Base-by-base conservation (phyloP, 768 basidiomycete genomes). In the Nidularia pulvinata region DNA sequence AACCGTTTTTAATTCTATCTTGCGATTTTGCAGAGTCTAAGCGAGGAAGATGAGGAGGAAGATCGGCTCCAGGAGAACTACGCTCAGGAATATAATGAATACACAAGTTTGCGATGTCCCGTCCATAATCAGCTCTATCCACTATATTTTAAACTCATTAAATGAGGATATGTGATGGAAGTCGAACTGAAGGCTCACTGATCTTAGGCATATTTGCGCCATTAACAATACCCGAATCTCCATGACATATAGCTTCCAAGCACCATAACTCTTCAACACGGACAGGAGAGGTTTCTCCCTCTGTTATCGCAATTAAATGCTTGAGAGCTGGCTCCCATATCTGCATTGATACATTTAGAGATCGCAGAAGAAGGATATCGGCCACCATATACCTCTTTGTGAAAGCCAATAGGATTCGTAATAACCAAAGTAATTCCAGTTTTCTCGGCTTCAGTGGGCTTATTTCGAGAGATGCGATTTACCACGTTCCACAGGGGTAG, bases 191-290 rank as follows among this genome's bases (percentile, higher is more conserved):
- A 7, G 4, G 45, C 65, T 48, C 10, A 66, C 65, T 55, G 9
- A 63, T 37, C 56, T 58, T 65, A 7, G 63, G 63, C 7, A 65
- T 51, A 42, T 62, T 53, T 6, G 33, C n/a, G 1, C 55, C 57
- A 34, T 66, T 66, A 11, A 62, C 44, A 22, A 66, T 54, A 7
- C 58, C 63, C 4, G 60, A 58, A 52, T 66, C 65, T n/a, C 65
- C 65, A 36, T 66, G 65, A 35, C 60, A 59, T 9, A 63, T 52
- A 36, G 59, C 57, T 30, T 66, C 65, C 13, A 66, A 33, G 3
- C 61, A 57, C 65, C 65, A 66, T 11, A 66, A 59, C 22, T 66
- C 63, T 46, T 66, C 60, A 33, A 66, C 59, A 13, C 58, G 49
- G 19, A 60, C 53, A 2, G 54, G 35, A 11, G 62, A 65, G 2